phyloP scores from a whole-genome alignment of 345 rosid genomes.

The Lenwebbia sp. region DNA sequence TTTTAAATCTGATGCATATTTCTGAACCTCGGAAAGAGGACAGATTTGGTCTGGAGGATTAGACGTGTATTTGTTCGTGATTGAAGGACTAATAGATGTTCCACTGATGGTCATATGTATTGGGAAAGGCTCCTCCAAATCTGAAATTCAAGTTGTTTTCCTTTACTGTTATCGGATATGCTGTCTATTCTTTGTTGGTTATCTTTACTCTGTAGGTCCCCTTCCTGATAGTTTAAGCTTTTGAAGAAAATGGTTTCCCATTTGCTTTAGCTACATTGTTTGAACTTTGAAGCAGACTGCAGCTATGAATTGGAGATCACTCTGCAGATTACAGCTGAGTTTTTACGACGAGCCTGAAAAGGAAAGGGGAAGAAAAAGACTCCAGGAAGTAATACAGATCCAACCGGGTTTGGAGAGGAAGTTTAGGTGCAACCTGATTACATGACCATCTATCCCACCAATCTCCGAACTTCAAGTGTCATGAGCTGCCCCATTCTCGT shows the following conservation, averaged over 20 bases:
- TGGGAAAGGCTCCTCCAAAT: neutral
- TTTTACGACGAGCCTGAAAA: neutral
- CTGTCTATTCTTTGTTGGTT: neutral
- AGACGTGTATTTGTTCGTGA: neutral
- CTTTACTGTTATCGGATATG: neutral
- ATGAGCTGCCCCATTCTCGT: neutral
- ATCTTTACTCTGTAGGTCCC: neutral
- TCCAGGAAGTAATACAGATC: neutral
- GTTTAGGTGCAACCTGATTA: neutral
- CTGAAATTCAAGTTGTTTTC: neutral
- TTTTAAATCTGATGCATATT: neutral
- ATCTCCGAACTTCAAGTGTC: neutral
- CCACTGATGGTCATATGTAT: neutral
- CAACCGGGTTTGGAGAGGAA: neutral
- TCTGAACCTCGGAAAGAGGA: neutral
- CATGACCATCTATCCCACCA: neutral
- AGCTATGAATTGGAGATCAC: neutral
- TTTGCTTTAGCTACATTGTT: neutral
- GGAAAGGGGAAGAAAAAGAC: neutral
- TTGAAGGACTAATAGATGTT: neutral
- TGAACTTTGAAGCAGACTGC: neutral
- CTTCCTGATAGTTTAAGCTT: neutral
- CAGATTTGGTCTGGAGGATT: neutral
- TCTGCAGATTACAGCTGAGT: neutral
- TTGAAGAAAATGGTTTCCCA: neutral